Conservation (phyloP, 2,329 filamentous ascomycete species). For the Colletotrichum echinochloae region DNA sequence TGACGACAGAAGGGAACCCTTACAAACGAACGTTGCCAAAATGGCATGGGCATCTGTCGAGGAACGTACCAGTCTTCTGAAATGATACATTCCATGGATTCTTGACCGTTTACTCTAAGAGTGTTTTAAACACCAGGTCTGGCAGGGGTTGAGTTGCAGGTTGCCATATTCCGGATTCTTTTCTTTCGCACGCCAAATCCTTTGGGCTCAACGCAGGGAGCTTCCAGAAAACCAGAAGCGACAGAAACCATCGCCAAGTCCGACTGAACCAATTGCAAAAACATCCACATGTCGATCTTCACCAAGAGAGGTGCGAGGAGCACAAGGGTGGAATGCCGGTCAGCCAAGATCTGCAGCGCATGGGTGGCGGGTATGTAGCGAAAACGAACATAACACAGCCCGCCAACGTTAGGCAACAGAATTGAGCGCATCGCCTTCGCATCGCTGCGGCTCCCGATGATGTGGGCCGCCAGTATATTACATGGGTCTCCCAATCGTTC, state of each 20-base stretch:
- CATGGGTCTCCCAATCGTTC: neutral
- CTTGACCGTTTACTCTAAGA: neutral
- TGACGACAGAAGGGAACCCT: constrained; percentile 51
- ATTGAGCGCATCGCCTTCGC: neutral
- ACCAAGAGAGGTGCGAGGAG: neutral
- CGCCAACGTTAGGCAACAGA: neutral
- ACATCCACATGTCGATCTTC: too few species aligned
- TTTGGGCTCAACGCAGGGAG: too few species aligned
- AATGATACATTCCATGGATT: neutral
- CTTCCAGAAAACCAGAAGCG: too few species aligned
- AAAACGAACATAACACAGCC: neutral
- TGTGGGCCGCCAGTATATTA: neutral
- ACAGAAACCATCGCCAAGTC: neutral
- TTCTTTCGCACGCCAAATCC: too few species aligned
- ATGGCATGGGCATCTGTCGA: constrained; percentile 64
- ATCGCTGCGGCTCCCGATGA: neutral
- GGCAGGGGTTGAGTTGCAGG: too few species aligned
- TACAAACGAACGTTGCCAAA: constrained; percentile 62
- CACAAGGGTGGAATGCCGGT: neutral
- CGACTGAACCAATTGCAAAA: neutral
- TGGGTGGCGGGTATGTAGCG: too few species aligned
- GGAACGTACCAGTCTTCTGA: constrained; percentile 55
- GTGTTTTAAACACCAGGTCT: too few species aligned
- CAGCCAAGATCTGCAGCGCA: neutral
- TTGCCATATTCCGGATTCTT: too few species aligned